These are phyloP conservation scores for Candida verbasci DNA, from an alignment of 805 yeast genomes.

Conservation along the genomic window DNA sequence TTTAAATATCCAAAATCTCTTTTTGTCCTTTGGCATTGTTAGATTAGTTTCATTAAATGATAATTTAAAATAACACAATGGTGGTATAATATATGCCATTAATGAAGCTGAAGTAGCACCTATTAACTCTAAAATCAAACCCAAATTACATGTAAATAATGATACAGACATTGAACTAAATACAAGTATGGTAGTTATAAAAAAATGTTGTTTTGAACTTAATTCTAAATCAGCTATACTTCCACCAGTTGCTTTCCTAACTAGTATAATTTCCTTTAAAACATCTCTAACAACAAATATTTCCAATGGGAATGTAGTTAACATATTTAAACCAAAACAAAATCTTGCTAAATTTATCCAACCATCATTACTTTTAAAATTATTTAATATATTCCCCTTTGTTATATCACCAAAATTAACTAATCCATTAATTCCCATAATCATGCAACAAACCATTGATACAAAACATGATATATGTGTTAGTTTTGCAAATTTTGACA, in stretches of 20 bases:
- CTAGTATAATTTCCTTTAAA: conserved; percentile 54
- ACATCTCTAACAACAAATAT: conserved; percentile 89
- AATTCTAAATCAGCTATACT: conserved; percentile 37
- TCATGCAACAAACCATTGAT: conserved; percentile 72
- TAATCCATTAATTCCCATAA: conserved; percentile 78
- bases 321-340: conserved; percentile 89
- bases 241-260: conserved; percentile 16
- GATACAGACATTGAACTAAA: conserved; percentile 71
- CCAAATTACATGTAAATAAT: conserved; percentile 78
- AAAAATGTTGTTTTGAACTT: conserved; percentile 48
- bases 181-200: conserved; percentile 63
- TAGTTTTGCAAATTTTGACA: conserved; percentile 66
- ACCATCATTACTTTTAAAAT: conserved; percentile 71
- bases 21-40: conserved; percentile 17
- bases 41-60: conserved; percentile 41
- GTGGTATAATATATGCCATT: conserved; percentile 91
- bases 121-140: conserved; percentile 81
- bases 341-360: conserved; percentile 83
- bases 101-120: conserved; percentile 92
- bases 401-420: conserved; percentile 71
- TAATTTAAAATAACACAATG: conserved; percentile 71
- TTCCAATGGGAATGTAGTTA: conserved; percentile 88
- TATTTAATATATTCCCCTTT: conserved; percentile 84
- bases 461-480: conserved; percentile 83
- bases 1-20: conserved; percentile 28